Conservation (phyloP, 2,329 filamentous ascomycete genomes). For the Cladorrhinum sp. region DNA sequence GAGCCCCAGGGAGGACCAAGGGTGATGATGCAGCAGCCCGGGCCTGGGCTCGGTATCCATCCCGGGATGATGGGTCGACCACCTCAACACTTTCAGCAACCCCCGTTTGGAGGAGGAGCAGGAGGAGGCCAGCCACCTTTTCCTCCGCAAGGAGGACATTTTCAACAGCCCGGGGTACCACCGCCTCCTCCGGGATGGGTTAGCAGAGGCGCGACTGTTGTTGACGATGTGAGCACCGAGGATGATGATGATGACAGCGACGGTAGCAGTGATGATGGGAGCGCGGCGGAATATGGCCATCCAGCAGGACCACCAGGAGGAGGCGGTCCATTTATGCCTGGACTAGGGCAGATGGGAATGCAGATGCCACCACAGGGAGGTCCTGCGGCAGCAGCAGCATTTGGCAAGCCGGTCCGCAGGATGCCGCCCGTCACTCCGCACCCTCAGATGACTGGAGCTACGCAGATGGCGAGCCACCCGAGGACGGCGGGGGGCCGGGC, state of each 20-base stretch:
- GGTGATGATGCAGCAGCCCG: neutral
- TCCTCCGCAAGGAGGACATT: neutral
- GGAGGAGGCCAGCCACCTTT: neutral
- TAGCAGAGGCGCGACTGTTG: neutral
- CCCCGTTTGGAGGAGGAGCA: neutral
- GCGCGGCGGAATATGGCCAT: neutral
- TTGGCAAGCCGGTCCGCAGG: neutral
- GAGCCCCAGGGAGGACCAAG: constrained; percentile 7
- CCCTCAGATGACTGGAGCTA: neutral
- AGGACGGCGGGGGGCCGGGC: too few relatives aligned
- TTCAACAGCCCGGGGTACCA: neutral
- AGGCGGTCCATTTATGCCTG: neutral
- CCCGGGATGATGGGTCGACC: neutral
- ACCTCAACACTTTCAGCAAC: neutral
- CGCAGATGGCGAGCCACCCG: neutral
- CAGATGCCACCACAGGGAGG: neutral
- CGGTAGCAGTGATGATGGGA: constrained; percentile 7
- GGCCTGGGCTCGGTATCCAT: neutral
- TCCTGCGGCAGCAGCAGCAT: too few relatives aligned
- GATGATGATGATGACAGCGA: constrained; percentile 17
- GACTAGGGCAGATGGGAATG: neutral
- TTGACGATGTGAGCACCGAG: constrained; percentile 11
- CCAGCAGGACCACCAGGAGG: neutral
- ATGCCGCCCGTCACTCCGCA: neutral
- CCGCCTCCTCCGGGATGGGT: neutral